Percentiles rank a stretch among this genome's conserved stretches.
phyloP scores from a whole-genome alignment of 768 basidiomycete species.

The Grammothele lineata region DNA sequence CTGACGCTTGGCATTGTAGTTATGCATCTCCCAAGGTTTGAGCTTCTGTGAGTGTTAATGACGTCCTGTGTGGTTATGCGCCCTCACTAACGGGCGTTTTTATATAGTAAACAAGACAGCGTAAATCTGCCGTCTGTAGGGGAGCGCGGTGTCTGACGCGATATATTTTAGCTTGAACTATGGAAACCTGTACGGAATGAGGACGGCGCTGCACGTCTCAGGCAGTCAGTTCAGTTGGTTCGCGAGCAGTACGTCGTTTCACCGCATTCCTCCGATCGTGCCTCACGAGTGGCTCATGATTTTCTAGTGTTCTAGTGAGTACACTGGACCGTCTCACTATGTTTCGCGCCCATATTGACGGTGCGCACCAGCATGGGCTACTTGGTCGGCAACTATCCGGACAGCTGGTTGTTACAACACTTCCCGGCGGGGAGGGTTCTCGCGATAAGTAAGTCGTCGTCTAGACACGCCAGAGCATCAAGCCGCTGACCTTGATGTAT shows the following conservation, averaged over 20 bases:
- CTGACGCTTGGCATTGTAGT: too few species aligned
- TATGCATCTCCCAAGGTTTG: constrained; percentile 28
- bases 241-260: constrained; percentile 7
- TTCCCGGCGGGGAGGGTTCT: constrained; percentile 18
- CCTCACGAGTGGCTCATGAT: too few species aligned
- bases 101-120: constrained; percentile 31
- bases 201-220: constrained; percentile 12
- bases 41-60: constrained; percentile 17
- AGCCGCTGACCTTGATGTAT: too few species aligned
- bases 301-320: constrained; percentile 18
- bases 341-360: too few species aligned
- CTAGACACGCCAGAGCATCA: too few species aligned
- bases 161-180: constrained; percentile 26
- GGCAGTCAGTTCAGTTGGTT: constrained; percentile 17
- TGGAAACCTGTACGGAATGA: constrained; percentile 29
- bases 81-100: too few species aligned
- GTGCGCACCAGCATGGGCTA: constrained; percentile 28
- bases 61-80: too few species aligned
- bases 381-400: constrained; percentile 26
- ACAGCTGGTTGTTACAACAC: constrained; percentile 27
- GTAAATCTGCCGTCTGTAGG: too few species aligned
- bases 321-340: too few species aligned
- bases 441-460: constrained; percentile 11
- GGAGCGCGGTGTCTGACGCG: too few species aligned
- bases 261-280: background rate